Percentiles rank a stretch among this genome's conserved stretches.
Conservation (phyloP, 1,284 basidiomycete species). For the Ganoderma meredithae region DNA sequence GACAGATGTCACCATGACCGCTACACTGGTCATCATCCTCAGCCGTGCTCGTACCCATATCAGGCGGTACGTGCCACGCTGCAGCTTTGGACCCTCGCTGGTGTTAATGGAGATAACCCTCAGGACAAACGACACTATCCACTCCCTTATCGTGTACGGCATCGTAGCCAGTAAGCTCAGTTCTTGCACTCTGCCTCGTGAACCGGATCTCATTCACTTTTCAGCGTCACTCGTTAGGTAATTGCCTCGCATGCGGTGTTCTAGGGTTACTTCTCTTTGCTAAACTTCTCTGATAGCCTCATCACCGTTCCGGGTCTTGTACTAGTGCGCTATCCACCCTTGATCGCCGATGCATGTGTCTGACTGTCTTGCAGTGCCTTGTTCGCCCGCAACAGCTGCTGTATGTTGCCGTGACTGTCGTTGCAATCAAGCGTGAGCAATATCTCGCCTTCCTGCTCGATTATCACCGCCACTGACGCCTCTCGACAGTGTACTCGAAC, state of each 20-base stretch:
- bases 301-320: conserved; percentile 3
- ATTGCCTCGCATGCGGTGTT: neutral
- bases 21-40: neutral
- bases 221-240: conserved; percentile 5
- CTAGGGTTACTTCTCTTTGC: neutral
- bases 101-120: neutral
- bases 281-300: neutral
- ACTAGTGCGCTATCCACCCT: neutral
- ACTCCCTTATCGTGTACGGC: neutral
- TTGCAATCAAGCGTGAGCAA: conserved; percentile 2
- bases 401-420: neutral
- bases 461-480: neutral
- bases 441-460: neutral
- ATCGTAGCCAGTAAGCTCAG: neutral
- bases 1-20: neutral
- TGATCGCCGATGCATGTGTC: neutral
- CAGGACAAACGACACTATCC: conserved; percentile 1
- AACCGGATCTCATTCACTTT: neutral
- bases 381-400: neutral
- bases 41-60: neutral
- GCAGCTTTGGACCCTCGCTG: neutral
- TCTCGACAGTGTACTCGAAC: neutral
- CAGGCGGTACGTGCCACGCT: neutral
- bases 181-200: neutral
- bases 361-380: neutral